Evolutionary conservation across 768 basidiomycete species (phyloP), one percentile per base, ranked within the genome.

Genomic region (Trametes cingulata): DNA sequence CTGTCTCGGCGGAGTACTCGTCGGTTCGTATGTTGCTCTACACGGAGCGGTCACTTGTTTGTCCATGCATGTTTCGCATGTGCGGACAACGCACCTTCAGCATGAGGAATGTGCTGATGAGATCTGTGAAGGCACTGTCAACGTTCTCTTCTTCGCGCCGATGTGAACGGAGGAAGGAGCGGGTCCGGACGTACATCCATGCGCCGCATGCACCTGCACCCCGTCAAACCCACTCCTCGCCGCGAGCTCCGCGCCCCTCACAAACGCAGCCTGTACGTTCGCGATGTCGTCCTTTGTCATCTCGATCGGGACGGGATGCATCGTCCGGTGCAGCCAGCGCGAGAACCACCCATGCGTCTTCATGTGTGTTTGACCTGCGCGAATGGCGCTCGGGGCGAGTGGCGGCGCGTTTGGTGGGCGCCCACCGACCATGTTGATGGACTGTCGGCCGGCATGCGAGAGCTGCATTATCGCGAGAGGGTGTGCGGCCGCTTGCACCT

Each of bases 361-460:
- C 49, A 43, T 60, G 65, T n/a, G 66, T 52, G 45, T 64, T 12
- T 73, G 68, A 15, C 81, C 80, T 25, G 90, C 64, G 10, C 77
- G 75, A 45, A 90, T 60, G 8, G 88, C 63, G 67, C 90, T 93
- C 0, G 94, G 91, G 0, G 86, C 91, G 6, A 90, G 69, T 0
- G 95, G 87, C 6, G 81, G 71, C 6, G 74, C 69, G 65, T 85
- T 86, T 0, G 82, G 79, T 15, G 65, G 64, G 19, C 93, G 83
- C 25, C 89, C 90, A 17, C 88, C 85, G 24, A 91, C 63, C 43
- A 93, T 57, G 58, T 88, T 87, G 9, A 85, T 75, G 2, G 93
- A 93, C 72, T 98, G 95, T 8, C 95, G 82, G 5, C 95, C 91
- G 6, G 79, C 71, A 68, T 98, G 95, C 46, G 81, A 91, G 47